Evolutionary conservation across 371 early-diverging fungal species (phyloP), one percentile per base, ranked within the genome.

Genomic region (Apophysomyces variabilis): DNA sequence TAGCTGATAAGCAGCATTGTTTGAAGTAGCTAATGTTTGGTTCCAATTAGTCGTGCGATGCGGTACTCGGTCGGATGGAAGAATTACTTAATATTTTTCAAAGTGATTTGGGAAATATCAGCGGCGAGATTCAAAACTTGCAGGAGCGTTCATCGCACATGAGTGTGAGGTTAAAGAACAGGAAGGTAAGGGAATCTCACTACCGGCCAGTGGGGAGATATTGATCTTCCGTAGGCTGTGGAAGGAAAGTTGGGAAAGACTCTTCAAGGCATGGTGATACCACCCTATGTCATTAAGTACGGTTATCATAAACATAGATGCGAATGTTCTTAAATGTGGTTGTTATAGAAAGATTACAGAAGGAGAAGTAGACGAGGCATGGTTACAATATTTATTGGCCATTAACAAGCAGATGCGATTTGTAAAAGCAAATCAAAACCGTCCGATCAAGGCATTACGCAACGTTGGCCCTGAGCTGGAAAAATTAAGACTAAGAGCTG

Each of bases 391-490:
- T 57, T 69, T 96, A 61, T 69, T 85, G 13, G 94, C 91, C 7
- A 86, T 97, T 65, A 92, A 94, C 73, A 85, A 87, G 65, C 94
- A 94, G 66, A 93, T 96, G 85, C 72, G 89, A 7, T 93, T 88
- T 71, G 89, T 95, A 13, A 93, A 93, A 60, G 77, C 83, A 45
- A 83, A 85, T 60, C 75, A 79, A 44, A 66, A 74, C 56, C 72
- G 84, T 67, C 89, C 78, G 36, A 87, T 95, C 60, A 83, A 86
- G 16, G 92, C 93, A 0, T 66, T 93, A 45, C 88, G 89, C 60
- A 93, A 96, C 66, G 90, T 94, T 16, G 93, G 90, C 0, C 97
- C 98, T 0, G 96, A 95, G 73, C 70, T 97, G 41, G 97, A 97
- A 61, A 83, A 93, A 35, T 69, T 97, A 60, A 83, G 94, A 3